Evolutionary conservation across 306 rosid species (phyloP), one percentile per base, ranked within the genome.

Genomic region (Casuarina glauca): DNA sequence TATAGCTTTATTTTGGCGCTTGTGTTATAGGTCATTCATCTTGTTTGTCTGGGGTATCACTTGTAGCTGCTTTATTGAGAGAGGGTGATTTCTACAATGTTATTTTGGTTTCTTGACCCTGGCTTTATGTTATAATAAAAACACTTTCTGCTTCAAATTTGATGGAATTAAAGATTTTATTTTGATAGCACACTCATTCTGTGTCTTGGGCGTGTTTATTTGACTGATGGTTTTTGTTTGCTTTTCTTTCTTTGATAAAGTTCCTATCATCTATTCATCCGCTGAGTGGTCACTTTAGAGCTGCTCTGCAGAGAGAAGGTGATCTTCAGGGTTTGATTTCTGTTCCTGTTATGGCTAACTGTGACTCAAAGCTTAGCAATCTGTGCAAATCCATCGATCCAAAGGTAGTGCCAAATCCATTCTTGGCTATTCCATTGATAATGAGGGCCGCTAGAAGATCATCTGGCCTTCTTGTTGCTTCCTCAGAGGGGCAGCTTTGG

Each of bases 211-310:
- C 41, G 43, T 42, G 15, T 66, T 67, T 51, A 36, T 70, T 72
- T 81, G 38, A 50, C 72, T 68, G 50, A 83, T 75, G 48, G 74
- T 79, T 80, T 73, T 69, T 45, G 58, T 69, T 80, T 7, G 39
- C 81, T 64, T 90, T 69, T 68, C 64, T 73, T 70, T 70, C 74
- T 49, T 74, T 67, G 82, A 45, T 84, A 55, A 93, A 95, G 98
- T 92, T 91, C 85, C 90, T 89, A 78, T 49, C 89, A 70, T 66
- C 80, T 75, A 84, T 82, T 76, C 96, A 91, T 81, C 99, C 99
- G 42, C 87, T 95, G 42, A 72, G 88, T 88, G 93, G 99, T 81
- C 99, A 95, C 83, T 76, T 95, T 64, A 91, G 90, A 84, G 96
- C 91, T 77, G 82, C 84, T 75, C 82, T 87, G 88, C 69, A 62